Evolutionary conservation across 2,329 filamentous ascomycete genomes (phyloP).

Genomic region (Ceratocystis diversiconidia): DNA sequence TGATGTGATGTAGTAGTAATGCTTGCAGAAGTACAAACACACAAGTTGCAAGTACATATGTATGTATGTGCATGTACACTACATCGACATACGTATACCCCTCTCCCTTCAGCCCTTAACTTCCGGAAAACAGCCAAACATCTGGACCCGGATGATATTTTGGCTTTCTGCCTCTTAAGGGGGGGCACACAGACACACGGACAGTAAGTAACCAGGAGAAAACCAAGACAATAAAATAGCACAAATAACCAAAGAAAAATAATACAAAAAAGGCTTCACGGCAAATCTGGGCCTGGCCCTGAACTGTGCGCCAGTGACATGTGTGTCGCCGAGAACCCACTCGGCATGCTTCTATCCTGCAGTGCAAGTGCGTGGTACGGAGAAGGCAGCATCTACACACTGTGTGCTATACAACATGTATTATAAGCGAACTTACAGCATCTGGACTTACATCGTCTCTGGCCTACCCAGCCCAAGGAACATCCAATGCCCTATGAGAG

Average conservation of each 20-base stretch:
- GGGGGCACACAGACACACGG: background rate
- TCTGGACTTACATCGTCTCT: too few relatives aligned
- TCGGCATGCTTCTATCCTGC: background rate
- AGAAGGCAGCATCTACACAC: background rate
- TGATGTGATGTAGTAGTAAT: background rate
- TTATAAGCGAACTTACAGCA: background rate
- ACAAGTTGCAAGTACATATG: background rate
- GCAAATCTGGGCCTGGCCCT: background rate
- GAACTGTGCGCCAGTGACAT: constrained; percentile 1
- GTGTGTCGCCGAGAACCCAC: background rate
- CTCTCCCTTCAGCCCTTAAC: background rate
- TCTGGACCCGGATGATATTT: background rate
- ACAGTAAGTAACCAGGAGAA: background rate
- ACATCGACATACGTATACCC: too few relatives aligned
- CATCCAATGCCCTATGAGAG: too few relatives aligned
- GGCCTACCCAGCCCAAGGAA: too few relatives aligned
- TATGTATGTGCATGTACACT: background rate
- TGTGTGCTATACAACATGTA: background rate
- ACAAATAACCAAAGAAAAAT: background rate
- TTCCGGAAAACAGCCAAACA: background rate
- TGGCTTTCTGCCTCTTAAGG: background rate
- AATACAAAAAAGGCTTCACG: background rate
- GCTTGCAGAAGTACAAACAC: background rate
- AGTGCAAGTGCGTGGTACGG: background rate
- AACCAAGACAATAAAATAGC: background rate